These are phyloP conservation scores for Plenodomus lindquistii DNA, from an alignment of 2,329 filamentous ascomycete species.

Conservation along the genomic window DNA sequence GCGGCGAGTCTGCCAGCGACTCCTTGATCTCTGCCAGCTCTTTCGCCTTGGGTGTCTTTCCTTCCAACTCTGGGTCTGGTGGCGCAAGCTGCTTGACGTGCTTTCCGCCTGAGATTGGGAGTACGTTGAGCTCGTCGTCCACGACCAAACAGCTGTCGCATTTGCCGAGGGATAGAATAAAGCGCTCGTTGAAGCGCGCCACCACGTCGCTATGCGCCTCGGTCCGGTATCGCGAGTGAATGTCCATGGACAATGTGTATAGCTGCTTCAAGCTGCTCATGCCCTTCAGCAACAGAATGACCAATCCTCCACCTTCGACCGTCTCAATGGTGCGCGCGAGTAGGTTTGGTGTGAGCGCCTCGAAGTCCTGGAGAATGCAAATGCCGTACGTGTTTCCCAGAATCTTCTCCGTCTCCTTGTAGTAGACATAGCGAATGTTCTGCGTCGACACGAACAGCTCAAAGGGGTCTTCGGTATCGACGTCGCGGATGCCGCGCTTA, in stretches of 20 bases:
- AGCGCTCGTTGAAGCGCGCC: conserved; percentile 95
- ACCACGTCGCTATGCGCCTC: conserved; percentile 95
- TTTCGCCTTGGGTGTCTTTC: conserved; percentile 67
- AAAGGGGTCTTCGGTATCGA: conserved; percentile 92
- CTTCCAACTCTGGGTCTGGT: conserved; percentile 72
- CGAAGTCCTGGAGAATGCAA: conserved; percentile 98
- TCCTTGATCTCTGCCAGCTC: conserved; percentile 90
- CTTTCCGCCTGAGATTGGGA: conserved; percentile 95
- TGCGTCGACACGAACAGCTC: conserved; percentile 95
- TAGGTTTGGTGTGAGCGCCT: conserved; percentile 95
- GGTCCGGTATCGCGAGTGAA: conserved; percentile 93
- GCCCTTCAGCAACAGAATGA: conserved; percentile 87
- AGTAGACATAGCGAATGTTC: conserved; percentile 98
- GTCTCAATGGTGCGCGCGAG: conserved; percentile 95
- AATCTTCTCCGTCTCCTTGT: conserved; percentile 99
- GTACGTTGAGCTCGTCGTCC: conserved; percentile 95
- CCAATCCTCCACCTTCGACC: conserved; percentile 92
- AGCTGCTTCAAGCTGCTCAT: conserved; percentile 98
- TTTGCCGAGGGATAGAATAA: conserved; percentile 91
- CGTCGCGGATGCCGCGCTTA: conserved; percentile 89
- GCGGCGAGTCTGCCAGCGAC: conserved; percentile 79
- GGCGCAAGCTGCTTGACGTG: conserved; percentile 81
- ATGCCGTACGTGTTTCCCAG: conserved; percentile 97
- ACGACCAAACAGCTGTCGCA: conserved; percentile 94
- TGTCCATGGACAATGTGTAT: conserved; percentile 96